phyloP scores from a whole-genome alignment of 352 stramenopile genomes.

The Peronosclerospora sorghi region DNA sequence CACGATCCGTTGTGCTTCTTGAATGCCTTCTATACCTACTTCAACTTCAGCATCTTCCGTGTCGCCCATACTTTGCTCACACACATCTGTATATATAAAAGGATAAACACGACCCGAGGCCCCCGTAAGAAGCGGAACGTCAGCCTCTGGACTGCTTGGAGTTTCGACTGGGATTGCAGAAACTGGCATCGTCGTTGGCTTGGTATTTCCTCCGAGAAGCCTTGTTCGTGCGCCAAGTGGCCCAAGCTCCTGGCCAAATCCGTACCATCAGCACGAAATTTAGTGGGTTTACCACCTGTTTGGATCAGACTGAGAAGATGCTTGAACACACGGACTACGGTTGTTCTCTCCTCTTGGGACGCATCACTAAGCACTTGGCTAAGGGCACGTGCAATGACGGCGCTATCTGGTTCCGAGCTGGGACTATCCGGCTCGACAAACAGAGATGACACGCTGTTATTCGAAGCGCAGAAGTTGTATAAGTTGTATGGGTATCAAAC shows the following conservation, averaged over 20 bases:
- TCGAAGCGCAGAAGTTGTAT: slow-evolving; percentile 22
- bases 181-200: background rate
- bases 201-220: slow-evolving; percentile 9
- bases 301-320: slow-evolving; percentile 28
- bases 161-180: slow-evolving; percentile 5
- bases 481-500: no score
- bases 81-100: no score
- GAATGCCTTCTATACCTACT: no score
- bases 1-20: no score
- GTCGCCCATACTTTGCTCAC: no score
- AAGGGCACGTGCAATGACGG: slow-evolving; percentile 26
- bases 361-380: slow-evolving; percentile 31
- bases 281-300: slow-evolving; percentile 1
- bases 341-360: slow-evolving; percentile 19
- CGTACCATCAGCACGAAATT: slow-evolving; percentile 11
- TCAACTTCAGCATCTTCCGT: no score
- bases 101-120: no score
- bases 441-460: slow-evolving; percentile 10
- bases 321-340: slow-evolving; percentile 42
- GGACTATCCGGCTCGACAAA: slow-evolving; percentile 16
- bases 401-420: slow-evolving; percentile 9
- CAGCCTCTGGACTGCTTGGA: slow-evolving; percentile 20
- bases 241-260: slow-evolving; percentile 12
- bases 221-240: slow-evolving; percentile 10
- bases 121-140: no score